phyloP scores from a whole-genome alignment of 1,139 yeast species.

The Casaregolazyma lundiana region DNA sequence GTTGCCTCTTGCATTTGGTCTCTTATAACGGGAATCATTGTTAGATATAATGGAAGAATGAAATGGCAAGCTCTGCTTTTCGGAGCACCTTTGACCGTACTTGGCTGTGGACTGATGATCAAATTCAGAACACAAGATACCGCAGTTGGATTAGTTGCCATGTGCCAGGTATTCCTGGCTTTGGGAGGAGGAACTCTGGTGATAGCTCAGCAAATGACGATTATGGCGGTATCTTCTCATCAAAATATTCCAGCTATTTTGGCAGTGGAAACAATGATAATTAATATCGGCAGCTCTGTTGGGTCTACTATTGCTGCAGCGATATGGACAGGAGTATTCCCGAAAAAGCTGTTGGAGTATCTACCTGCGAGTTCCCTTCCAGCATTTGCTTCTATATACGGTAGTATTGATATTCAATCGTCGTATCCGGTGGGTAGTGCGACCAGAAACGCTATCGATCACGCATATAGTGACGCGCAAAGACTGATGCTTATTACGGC shows the following conservation, averaged over 20 bases:
- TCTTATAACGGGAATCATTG: conserved; percentile 28
- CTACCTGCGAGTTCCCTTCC: conserved; percentile 18
- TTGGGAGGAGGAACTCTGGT: conserved; percentile 32
- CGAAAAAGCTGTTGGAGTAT: conserved; percentile 18
- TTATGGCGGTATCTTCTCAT: conserved; percentile 24
- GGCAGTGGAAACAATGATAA: conserved; percentile 24
- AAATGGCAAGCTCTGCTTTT: conserved; percentile 28
- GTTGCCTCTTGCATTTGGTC: conserved; percentile 31
- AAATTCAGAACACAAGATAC: conserved; percentile 28
- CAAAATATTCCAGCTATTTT: conserved; percentile 28
- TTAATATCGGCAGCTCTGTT: conserved; percentile 30
- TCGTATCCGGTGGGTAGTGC: conserved; percentile 17
- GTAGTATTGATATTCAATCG: conserved; percentile 12
- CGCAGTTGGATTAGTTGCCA: conserved; percentile 29
- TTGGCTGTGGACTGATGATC: conserved; percentile 32
- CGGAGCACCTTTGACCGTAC: conserved; percentile 30
- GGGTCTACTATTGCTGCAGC: conserved; percentile 32
- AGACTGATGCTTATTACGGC: conserved; percentile 16
- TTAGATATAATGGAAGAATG: conserved; percentile 30
- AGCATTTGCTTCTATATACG: conserved; percentile 13
- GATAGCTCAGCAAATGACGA: conserved; percentile 30
- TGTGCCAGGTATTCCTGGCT: conserved; percentile 35
- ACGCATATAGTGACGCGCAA: conserved; percentile 18
- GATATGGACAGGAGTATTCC: conserved; percentile 28
- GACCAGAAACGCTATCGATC: conserved; percentile 14